Percentiles rank a stretch among this genome's conserved stretches.
Conservation (phyloP, 352 stramenopile genomes). For the Phytophthora constricta region DNA sequence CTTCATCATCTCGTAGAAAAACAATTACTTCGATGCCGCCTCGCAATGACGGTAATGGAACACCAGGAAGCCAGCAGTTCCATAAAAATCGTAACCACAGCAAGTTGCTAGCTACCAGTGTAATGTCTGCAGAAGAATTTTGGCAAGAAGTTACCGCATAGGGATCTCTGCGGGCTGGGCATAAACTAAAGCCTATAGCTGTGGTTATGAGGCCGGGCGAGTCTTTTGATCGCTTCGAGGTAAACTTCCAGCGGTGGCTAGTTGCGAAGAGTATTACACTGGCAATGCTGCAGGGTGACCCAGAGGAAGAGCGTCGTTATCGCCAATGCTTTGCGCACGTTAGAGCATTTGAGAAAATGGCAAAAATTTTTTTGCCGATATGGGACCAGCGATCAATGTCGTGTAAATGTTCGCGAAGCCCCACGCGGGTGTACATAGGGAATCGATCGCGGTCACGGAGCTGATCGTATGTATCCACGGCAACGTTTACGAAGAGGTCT, state of each 20-base stretch:
- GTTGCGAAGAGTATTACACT: background rate
- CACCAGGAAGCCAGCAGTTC: background rate
- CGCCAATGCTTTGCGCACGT: background rate
- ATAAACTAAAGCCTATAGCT: slow-evolving; percentile 2
- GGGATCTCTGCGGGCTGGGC: background rate
- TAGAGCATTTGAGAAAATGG: background rate
- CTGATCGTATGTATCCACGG: background rate
- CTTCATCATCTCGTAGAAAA: too few relatives aligned
- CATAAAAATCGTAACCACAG: background rate
- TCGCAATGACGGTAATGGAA: background rate
- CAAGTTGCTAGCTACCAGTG: slow-evolving; percentile 2
- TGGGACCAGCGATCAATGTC: too few relatives aligned
- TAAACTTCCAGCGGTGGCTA: slow-evolving; percentile 10
- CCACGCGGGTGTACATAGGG: too few relatives aligned
- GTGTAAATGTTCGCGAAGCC: background rate
- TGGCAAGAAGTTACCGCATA: background rate
- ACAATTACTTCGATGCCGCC: too few relatives aligned
- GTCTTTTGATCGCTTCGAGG: background rate
- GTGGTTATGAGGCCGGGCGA: slow-evolving; percentile 8
- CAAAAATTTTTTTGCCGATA: too few relatives aligned
- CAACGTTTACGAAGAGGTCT: background rate
- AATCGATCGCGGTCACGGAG: background rate
- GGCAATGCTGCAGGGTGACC: background rate
- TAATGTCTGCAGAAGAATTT: background rate
- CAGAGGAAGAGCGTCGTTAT: slow-evolving; percentile 20